phyloP scores from a whole-genome alignment of 1,284 basidiomycete genomes.

The Tylopilus sp. region DNA sequence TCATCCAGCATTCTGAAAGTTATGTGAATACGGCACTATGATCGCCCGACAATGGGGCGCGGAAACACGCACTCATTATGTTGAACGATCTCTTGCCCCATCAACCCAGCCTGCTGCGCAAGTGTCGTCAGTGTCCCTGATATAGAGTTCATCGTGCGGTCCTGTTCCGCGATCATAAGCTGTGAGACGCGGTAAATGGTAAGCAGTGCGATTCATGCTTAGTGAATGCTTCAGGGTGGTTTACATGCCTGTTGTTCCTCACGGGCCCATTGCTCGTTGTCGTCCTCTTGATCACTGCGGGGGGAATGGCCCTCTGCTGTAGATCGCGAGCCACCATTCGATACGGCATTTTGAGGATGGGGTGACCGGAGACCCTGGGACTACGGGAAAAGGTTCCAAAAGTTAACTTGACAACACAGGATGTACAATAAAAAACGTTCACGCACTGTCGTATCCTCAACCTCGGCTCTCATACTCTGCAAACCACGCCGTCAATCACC shows the following conservation, averaged over 20 bases:
- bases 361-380: slow-evolving; percentile 24
- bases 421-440: too few species aligned
- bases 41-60: neutral
- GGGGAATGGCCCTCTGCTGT: slow-evolving; percentile 21
- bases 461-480: slow-evolving; percentile 76
- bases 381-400: neutral
- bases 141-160: slow-evolving; percentile 87
- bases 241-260: slow-evolving; percentile 82
- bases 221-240: neutral
- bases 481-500: slow-evolving; percentile 50
- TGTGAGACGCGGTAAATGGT: slow-evolving; percentile 41
- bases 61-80: slow-evolving; percentile 80
- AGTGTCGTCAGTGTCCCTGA: slow-evolving; percentile 85
- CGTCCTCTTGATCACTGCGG: slow-evolving; percentile 57
- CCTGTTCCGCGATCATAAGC: slow-evolving; percentile 90
- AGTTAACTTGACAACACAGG: neutral
- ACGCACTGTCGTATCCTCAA: slow-evolving; percentile 30
- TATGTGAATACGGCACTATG: slow-evolving; percentile 9
- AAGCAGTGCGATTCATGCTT: neutral
- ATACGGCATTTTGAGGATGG: slow-evolving; percentile 14
- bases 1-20: slow-evolving; percentile 83
- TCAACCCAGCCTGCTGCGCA: slow-evolving; percentile 89
- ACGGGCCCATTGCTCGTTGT: slow-evolving; percentile 81
- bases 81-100: slow-evolving; percentile 89
- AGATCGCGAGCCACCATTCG: neutral